phyloP scores from a whole-genome alignment of 495 filamentous ascomycete species.

The Penicillium cinerascens region DNA sequence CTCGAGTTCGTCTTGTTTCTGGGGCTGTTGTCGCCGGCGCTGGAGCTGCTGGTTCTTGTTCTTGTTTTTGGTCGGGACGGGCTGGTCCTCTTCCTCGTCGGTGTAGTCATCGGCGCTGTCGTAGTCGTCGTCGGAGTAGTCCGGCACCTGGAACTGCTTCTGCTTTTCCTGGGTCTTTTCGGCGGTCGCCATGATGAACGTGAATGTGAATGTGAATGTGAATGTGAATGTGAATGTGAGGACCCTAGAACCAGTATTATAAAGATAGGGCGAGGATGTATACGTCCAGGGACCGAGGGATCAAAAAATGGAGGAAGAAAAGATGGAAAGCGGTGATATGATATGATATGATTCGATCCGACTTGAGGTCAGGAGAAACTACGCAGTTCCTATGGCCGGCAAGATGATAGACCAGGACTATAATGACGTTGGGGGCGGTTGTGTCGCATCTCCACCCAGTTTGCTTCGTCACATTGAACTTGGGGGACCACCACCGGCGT shows the following conservation, averaged over 20 bases:
- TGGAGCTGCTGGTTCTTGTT: slow-evolving; percentile 30
- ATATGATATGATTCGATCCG: slow-evolving; percentile 3
- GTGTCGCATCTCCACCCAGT: slow-evolving; percentile 4
- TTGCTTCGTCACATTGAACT: background rate
- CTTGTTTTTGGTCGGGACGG: slow-evolving; percentile 19
- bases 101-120: slow-evolving; percentile 24
- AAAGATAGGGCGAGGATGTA: background rate
- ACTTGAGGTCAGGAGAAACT: background rate
- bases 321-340: slow-evolving; percentile 12
- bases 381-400: background rate
- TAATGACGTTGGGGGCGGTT: slow-evolving; percentile 31
- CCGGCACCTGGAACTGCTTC: slow-evolving; percentile 30
- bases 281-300: background rate
- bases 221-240: too few species aligned
- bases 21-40: slow-evolving; percentile 19
- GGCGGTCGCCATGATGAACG: slow-evolving; percentile 36
- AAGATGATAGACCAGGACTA: background rate
- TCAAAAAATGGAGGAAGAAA: background rate
- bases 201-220: too few species aligned
- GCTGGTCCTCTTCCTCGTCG: slow-evolving; percentile 28
- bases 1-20: slow-evolving; percentile 21
- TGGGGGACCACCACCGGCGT: slow-evolving; percentile 9
- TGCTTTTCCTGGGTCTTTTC: slow-evolving; percentile 37
- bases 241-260: background rate
- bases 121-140: slow-evolving; percentile 37